Evolutionary conservation across 2,329 filamentous ascomycete species (phyloP), one percentile per base, ranked within the genome.

Genomic region (Alternaria alternata): DNA sequence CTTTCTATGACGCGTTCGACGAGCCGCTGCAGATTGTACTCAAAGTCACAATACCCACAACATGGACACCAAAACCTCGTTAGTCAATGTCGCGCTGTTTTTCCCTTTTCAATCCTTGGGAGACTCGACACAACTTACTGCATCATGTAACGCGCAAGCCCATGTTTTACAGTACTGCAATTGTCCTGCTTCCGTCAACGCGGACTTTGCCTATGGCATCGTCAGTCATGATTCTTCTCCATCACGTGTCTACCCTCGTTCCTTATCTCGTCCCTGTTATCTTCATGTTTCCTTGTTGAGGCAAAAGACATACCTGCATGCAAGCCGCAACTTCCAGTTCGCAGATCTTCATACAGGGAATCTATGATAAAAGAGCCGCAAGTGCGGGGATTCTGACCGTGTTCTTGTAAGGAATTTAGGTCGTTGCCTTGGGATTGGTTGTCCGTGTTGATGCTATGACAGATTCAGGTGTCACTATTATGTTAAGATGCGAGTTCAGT

Each of bases 71-170:
- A 16, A 20, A 2, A 36, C 30, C 46, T 22, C 3, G 5, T n/a
- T 24, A 24, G 46, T 6, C 41, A 5, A 22, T 2, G 18, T 41
- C 39, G n/a, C 18, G 5, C 22, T 3, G 4, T 7, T 14, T 4
- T 26, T 20, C 14, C 22, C 39, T 26, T 3, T 3, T 22, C 18
- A 14, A n/a, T 26, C 3, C 41, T 7, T 6, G 8, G 24, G 7
- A 43, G 11, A 43, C 32, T n/a, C 41, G 24, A 39, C 16, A 24
- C 16, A 20, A 28, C 30, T 24, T 14, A 51, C 47, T 20, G 30
- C 26, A 51, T 39, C 32, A 51, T 36, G 47, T 22, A 51, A 38
- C 30, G 47, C 47, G 18, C 32, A 51, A 20, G 22, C 47, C 47
- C 34, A 18, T 22, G 24, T 20, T 20, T 26, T 18, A 38, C 47